A percentile compares a stretch with the other conserved stretches of the same genome.
Conservation (phyloP, 305 asterid genomes). For the Euphrasia arctica region DNA sequence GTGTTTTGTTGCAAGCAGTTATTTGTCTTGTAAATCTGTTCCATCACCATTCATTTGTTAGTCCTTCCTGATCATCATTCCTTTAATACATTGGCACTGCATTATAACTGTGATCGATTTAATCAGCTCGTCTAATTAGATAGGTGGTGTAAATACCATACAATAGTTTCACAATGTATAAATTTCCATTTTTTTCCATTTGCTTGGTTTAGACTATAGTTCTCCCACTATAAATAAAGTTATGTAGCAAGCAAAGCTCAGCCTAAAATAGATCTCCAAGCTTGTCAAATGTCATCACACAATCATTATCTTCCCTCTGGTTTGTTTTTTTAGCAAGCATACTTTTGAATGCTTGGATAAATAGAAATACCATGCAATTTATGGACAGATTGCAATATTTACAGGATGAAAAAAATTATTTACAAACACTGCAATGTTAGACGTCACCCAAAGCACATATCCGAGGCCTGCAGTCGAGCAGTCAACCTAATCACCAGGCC, state of each 20-base stretch:
- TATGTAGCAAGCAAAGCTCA: too few relatives aligned
- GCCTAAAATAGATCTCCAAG: too few relatives aligned
- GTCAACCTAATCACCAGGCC: not conserved
- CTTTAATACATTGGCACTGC: not conserved
- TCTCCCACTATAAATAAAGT: too few relatives aligned
- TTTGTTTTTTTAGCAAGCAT: too few relatives aligned
- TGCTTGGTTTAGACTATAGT: too few relatives aligned
- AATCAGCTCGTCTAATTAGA: not conserved
- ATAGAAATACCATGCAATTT: not conserved
- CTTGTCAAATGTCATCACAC: too few relatives aligned
- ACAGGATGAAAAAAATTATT: slow-evolving; percentile 25
- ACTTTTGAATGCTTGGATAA: too few relatives aligned
- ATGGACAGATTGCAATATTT: slow-evolving; percentile 26
- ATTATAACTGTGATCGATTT: not conserved
- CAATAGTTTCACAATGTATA: not conserved
- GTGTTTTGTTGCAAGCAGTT: not conserved
- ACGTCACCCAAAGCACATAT: slow-evolving; percentile 8
- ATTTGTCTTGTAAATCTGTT: slow-evolving; percentile 5
- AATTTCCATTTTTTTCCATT: too few relatives aligned
- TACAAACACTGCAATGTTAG: slow-evolving; percentile 23
- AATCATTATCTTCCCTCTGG: too few relatives aligned
- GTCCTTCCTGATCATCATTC: not conserved
- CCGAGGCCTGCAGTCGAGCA: not conserved
- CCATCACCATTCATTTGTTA: not conserved
- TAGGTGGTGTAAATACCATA: slow-evolving; percentile 1